Evolutionary conservation across 345 rosid genomes (phyloP).

Genomic region (Eucalyptus polyanthemos): DNA sequence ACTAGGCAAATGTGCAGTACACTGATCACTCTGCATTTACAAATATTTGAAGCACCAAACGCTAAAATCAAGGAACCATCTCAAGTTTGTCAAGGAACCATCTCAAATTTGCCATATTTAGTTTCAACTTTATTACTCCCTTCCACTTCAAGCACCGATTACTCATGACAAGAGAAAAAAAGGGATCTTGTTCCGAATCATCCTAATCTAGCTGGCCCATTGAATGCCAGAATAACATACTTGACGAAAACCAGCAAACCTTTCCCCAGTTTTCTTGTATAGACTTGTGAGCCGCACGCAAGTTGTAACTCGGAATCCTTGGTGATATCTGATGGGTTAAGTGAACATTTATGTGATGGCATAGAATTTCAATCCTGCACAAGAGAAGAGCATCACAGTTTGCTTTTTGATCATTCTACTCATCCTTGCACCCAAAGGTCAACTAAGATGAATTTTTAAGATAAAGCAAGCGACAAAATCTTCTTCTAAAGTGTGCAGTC

Average conservation of each 20-base stretch:
- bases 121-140: not conserved
- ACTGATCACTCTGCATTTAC: not conserved
- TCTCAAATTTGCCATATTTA: not conserved
- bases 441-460: not conserved
- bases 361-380: constrained; percentile 82
- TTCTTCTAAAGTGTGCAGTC: not conserved
- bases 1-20: not conserved
- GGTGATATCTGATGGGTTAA: constrained; percentile 72
- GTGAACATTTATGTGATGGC: constrained; percentile 85
- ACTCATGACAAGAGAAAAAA: not conserved
- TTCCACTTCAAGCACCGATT: not conserved
- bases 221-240: not conserved
- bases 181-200: not conserved
- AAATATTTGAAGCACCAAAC: not conserved
- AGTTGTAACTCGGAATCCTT: constrained; percentile 83
- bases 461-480: not conserved
- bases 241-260: constrained; percentile 14
- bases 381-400: not conserved
- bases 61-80: not conserved
- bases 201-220: not conserved
- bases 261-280: constrained; percentile 90
- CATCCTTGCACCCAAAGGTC: not conserved
- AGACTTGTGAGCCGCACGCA: constrained; percentile 61
- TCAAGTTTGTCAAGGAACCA: not conserved
- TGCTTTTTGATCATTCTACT: not conserved